Evolutionary conservation across 345 rosid genomes (phyloP).

Genomic region (Populus pruinosa): DNA sequence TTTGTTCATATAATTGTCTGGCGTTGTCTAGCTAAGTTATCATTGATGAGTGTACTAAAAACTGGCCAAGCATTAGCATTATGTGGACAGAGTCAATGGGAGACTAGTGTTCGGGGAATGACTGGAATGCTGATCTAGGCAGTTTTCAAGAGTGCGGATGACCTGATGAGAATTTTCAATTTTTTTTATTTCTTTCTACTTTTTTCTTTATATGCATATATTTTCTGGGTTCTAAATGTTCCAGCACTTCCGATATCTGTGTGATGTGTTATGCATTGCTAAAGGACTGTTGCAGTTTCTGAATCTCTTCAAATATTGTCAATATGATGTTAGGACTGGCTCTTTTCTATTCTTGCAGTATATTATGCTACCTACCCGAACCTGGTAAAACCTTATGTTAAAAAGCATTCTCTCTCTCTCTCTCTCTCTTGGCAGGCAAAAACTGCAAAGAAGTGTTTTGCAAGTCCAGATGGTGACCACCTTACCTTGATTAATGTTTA

Average conservation of each 20-base stretch:
- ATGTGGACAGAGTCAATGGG: background rate
- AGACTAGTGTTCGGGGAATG: background rate
- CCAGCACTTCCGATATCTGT: too few species aligned
- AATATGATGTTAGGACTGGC: background rate
- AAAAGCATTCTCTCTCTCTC: background rate
- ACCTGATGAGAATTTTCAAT: background rate
- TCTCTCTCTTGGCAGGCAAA: constrained; percentile 55
- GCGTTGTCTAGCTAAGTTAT: background rate
- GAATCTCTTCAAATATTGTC: background rate
- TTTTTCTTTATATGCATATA: too few species aligned
- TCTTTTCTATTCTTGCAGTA: background rate
- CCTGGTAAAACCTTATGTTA: background rate
- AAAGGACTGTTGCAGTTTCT: background rate
- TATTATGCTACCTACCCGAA: background rate
- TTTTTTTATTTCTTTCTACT: background rate
- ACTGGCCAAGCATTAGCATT: background rate
- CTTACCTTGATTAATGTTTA: constrained; percentile 75
- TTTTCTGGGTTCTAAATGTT: too few species aligned
- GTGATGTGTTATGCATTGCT: background rate
- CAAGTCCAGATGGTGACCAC: constrained; percentile 90
- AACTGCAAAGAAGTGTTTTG: constrained; percentile 66
- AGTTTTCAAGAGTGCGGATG: background rate
- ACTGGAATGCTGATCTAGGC: background rate
- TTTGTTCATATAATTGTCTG: background rate
- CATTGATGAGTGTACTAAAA: background rate